These are phyloP conservation scores for Hericium erinaceus DNA, from an alignment of 768 basidiomycete species.

Conservation along the genomic window DNA sequence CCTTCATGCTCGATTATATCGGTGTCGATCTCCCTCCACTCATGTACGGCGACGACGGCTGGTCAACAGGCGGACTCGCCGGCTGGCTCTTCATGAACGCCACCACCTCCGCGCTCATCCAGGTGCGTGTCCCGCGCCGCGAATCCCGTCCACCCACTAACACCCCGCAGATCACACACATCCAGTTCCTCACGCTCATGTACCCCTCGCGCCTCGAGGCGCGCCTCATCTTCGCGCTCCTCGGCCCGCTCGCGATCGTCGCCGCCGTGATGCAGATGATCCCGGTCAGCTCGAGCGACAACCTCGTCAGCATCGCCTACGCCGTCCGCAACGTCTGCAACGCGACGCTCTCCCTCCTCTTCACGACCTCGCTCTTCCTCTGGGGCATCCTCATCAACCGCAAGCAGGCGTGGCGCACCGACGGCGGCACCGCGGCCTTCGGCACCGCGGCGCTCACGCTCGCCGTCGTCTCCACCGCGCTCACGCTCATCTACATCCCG, in stretches of 20 bases:
- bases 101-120: slow-evolving; percentile 71
- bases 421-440: slow-evolving; percentile 93
- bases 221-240: slow-evolving; percentile 72
- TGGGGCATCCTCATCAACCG: slow-evolving; percentile 93
- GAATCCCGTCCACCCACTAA: neutral
- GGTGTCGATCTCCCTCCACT: slow-evolving; percentile 68
- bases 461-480: slow-evolving; percentile 73
- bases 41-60: slow-evolving; percentile 28
- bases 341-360: slow-evolving; percentile 90
- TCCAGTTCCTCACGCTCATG: slow-evolving; percentile 91
- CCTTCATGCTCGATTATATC: slow-evolving; percentile 93
- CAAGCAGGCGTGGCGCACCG: slow-evolving; percentile 87
- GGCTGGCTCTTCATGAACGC: slow-evolving; percentile 89
- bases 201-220: slow-evolving; percentile 89
- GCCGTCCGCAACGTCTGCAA: slow-evolving; percentile 92
- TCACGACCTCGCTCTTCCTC: slow-evolving; percentile 79
- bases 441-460: slow-evolving; percentile 76
- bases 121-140: slow-evolving; percentile 40
- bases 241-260: slow-evolving; percentile 81
- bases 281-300: slow-evolving; percentile 40
- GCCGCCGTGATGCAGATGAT: slow-evolving; percentile 81
- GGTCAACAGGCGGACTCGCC: slow-evolving; percentile 56
- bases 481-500: slow-evolving; percentile 85
- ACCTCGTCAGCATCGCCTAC: slow-evolving; percentile 37
- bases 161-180: slow-evolving; percentile 74